Evolutionary conservation across 805 yeast species (phyloP).

Genomic region (Wickerhamomyces bovis): DNA sequence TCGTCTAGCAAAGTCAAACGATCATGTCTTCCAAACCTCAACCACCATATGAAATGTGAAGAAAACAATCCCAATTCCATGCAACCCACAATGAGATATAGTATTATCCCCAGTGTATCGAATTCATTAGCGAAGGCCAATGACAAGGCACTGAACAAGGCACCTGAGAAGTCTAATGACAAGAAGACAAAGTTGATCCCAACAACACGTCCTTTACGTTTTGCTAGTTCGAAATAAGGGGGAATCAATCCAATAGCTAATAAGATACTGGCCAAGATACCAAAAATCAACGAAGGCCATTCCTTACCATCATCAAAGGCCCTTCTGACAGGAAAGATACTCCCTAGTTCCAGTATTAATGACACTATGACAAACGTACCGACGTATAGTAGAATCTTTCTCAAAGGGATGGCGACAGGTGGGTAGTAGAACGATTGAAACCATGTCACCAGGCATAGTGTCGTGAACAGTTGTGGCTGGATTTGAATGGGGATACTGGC

Average conservation of each 20-base stretch:
- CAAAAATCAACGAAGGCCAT: slow-evolving; percentile 81
- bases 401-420: slow-evolving; percentile 40
- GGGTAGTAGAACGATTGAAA: slow-evolving; percentile 69
- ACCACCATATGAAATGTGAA: slow-evolving; percentile 67
- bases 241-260: slow-evolving; percentile 79
- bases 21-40: slow-evolving; percentile 31
- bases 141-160: slow-evolving; percentile 67
- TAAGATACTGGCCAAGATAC: slow-evolving; percentile 70
- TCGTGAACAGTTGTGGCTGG: slow-evolving; percentile 81
- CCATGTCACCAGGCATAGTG: slow-evolving; percentile 63
- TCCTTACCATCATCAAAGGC: slow-evolving; percentile 41
- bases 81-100: slow-evolving; percentile 67
- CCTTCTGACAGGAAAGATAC: slow-evolving; percentile 63
- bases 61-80: slow-evolving; percentile 73
- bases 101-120: slow-evolving; percentile 74
- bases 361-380: slow-evolving; percentile 36
- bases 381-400: slow-evolving; percentile 32
- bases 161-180: slow-evolving; percentile 73
- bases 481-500: slow-evolving; percentile 74
- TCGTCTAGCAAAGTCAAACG: no score
- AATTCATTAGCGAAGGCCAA: slow-evolving; percentile 56
- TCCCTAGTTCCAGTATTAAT: slow-evolving; percentile 62
- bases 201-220: slow-evolving; percentile 76
- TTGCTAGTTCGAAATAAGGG: slow-evolving; percentile 79
- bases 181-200: slow-evolving; percentile 85